These are phyloP conservation scores for Spinellus fusiger DNA, from an alignment of 192 early-diverging fungal genomes.

Conservation along the genomic window DNA sequence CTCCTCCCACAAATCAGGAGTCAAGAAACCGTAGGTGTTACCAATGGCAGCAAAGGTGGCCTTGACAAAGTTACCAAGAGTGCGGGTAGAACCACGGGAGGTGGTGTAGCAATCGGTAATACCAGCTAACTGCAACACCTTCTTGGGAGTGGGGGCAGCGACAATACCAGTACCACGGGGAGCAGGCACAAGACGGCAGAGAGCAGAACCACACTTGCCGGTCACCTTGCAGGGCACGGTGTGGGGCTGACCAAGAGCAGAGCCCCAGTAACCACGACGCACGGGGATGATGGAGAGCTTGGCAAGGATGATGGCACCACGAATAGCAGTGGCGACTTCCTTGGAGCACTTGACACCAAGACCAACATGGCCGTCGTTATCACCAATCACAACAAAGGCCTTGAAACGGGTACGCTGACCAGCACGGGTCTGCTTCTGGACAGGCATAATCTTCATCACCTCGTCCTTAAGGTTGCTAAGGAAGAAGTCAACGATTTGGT, in stretches of 20 bases:
- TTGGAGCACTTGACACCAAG: conserved; percentile 99
- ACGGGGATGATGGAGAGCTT: conserved; percentile 98
- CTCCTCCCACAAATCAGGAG: conserved; percentile 95
- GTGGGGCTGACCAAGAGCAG: conserved; percentile 93
- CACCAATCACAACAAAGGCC: conserved; percentile 99
- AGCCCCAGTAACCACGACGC: conserved; percentile 98
- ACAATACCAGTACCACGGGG: conserved; percentile 99
- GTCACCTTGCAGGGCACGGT: conserved; percentile 98
- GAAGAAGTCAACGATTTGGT: conserved; percentile 97
- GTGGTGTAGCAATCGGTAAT: conserved; percentile 97
- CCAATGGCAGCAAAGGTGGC: conserved; percentile 95
- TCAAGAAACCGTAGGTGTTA: conserved; percentile 96
- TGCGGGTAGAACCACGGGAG: conserved; percentile 93
- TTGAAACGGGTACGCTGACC: conserved; percentile 99
- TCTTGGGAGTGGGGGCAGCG: conserved; percentile 96
- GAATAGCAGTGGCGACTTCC: conserved; percentile 98
- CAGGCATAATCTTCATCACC: conserved; percentile 99
- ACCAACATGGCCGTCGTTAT: conserved; percentile 96
- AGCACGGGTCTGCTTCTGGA: conserved; percentile 99
- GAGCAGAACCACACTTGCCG: conserved; percentile 91
- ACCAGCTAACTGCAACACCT: conserved; percentile 94
- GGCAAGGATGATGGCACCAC: conserved; percentile 97
- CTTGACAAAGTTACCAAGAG: conserved; percentile 99
- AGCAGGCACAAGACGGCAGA: conserved; percentile 92
- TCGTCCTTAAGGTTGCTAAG: conserved; percentile 95